These are phyloP conservation scores for Neospermospora avenae DNA, from an alignment of 2,329 filamentous ascomycete genomes.

Conservation along the genomic window DNA sequence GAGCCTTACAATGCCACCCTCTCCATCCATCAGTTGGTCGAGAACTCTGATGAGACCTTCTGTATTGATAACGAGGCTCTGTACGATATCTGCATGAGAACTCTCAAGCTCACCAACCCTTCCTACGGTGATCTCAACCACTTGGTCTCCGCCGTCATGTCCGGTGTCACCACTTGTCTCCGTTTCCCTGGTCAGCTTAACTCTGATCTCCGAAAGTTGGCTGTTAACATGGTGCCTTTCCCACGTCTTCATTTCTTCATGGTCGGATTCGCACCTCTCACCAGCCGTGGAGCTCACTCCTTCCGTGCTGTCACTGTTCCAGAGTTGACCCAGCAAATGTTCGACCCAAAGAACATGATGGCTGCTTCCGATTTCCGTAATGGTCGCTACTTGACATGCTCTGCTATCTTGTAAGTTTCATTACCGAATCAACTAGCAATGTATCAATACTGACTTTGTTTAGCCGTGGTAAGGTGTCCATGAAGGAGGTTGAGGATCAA, in stretches of 20 bases:
- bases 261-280: constrained; percentile 98
- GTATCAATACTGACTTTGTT: constrained; percentile 33
- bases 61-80: constrained; percentile 99
- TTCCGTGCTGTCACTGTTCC: constrained; percentile 98
- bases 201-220: constrained; percentile 98
- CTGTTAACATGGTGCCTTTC: constrained; percentile 99
- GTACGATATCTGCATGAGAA: constrained; percentile 99
- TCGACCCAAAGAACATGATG: constrained; percentile 99
- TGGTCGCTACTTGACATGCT: constrained; percentile 99
- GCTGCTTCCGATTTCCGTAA: constrained; percentile 99
- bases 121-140: constrained; percentile 99
- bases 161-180: constrained; percentile 95
- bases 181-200: constrained; percentile 99
- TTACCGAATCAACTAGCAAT: constrained; percentile 30
- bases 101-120: constrained; percentile 96
- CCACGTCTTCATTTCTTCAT: constrained; percentile 99
- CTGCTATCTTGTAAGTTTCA: constrained; percentile 74
- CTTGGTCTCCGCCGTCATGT: constrained; percentile 99
- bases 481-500: constrained; percentile 99
- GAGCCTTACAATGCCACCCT: constrained; percentile 99
- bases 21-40: constrained; percentile 97
- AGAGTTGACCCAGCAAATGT: constrained; percentile 99
- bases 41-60: constrained; percentile 99
- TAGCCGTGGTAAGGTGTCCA: constrained; percentile 96
- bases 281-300: constrained; percentile 84